phyloP scores from a whole-genome alignment of 2,329 filamentous ascomycete genomes.

The Neonectria hederae region DNA sequence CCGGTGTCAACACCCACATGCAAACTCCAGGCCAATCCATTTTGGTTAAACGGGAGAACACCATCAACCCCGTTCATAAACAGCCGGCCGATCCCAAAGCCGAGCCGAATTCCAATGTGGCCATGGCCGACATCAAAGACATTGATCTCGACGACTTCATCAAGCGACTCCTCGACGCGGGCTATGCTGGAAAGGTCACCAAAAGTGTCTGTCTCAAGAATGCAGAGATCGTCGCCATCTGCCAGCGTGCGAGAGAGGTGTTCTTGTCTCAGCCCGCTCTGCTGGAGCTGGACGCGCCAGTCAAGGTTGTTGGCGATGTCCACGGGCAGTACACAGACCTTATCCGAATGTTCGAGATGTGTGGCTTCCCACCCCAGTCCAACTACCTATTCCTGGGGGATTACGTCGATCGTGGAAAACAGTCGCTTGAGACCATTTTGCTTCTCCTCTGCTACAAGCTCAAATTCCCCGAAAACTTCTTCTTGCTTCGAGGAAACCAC shows the following conservation, averaged over 20 bases:
- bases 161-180: constrained; percentile 90
- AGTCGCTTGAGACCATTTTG: constrained; percentile 98
- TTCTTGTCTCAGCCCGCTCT: constrained; percentile 92
- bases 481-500: constrained; percentile 97
- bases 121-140: constrained; percentile 89
- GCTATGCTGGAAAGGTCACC: constrained; percentile 95
- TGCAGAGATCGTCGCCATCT: constrained; percentile 95
- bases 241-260: constrained; percentile 85
- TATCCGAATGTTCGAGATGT: constrained; percentile 96
- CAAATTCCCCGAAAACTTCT: constrained; percentile 99
- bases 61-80: constrained; percentile 71
- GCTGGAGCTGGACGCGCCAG: constrained; percentile 89
- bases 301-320: constrained; percentile 99
- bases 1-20: constrained; percentile 64
- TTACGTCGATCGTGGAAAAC: constrained; percentile 98
- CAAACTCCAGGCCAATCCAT: constrained; percentile 89
- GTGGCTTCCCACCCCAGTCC: constrained; percentile 96
- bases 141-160: constrained; percentile 98
- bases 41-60: constrained; percentile 80
- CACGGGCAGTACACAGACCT: constrained; percentile 99
- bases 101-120: constrained; percentile 67
- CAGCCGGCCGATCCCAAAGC: constrained; percentile 50
- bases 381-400: constrained; percentile 99
- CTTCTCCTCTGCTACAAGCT: constrained; percentile 98
- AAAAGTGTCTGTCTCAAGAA: constrained; percentile 98